Base-by-base conservation (phyloP, 2,329 filamentous ascomycete species). In the Exophiala phaeomuriformis region DNA sequence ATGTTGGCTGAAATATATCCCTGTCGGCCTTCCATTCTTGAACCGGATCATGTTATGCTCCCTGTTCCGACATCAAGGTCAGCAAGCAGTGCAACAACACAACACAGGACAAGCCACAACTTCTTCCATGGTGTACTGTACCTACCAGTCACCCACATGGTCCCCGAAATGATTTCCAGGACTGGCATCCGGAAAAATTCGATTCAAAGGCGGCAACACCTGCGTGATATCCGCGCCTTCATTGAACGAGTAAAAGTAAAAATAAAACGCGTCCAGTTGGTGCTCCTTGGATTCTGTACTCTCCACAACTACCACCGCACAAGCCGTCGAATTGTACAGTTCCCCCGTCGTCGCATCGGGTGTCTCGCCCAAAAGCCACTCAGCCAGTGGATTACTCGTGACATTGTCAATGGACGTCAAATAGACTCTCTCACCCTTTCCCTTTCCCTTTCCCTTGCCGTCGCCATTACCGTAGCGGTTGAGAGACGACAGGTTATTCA, bases 211-310 rank as follows among this genome's bases (percentile, higher is more conserved):
- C 10, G 53, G 57, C 31, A 59, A 9, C 55, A 95, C 83, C 55
- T 86, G 85, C 49, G 93, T 76, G 1, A 97, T 93, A 0, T 85
- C 86, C 67, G 95, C 94, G 4, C 93, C 93, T 0, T 95, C 82
- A 65, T 98, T 97, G 76, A 95, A 97, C 61, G 88, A 91, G 78
- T 97, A 98, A 67, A 97, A 97, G 75, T 91, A 97, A 75, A 97
- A 97, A 89, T 91, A 98, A 67, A 97, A 98, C 3, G 90, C 93
- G 67, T 97, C 91, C n/a, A 96, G 73, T 3, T 69, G 70, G 7
- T 71, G 70, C 19, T 19, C 19, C 19, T 19, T 19, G 19, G 19
- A 19, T 42, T 72, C 67, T 0, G 74, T 77, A 53, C 80, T 79
- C 59, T 83, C 75, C 51, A 76, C 77, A 2, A 82, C 72, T 12